phyloP scores from a whole-genome alignment of 768 basidiomycete species.

The Russula lepida region DNA sequence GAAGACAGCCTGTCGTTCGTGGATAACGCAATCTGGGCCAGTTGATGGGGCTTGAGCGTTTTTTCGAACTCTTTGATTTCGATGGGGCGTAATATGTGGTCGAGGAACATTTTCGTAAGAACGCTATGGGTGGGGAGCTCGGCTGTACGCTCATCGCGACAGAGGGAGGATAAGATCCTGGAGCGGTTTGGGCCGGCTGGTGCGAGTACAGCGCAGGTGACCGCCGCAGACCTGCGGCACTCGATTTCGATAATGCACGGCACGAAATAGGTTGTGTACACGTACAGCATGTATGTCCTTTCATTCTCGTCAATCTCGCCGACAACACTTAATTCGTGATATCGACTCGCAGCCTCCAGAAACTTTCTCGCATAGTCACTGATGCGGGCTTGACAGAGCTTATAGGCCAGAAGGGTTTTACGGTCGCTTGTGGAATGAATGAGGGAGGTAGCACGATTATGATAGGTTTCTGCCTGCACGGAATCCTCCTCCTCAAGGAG shows the following conservation, averaged over 20 bases:
- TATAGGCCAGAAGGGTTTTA: constrained; percentile 76
- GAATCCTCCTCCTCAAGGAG: constrained; percentile 95
- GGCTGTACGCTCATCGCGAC: constrained; percentile 83
- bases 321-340: constrained; percentile 91
- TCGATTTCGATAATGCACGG: constrained; percentile 5
- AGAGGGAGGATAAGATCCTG: constrained; percentile 83
- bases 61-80: constrained; percentile 88
- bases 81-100: constrained; percentile 84
- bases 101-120: constrained; percentile 96
- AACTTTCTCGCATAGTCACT: constrained; percentile 90
- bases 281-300: constrained; percentile 82
- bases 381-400: constrained; percentile 90
- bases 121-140: constrained; percentile 81
- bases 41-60: constrained; percentile 84
- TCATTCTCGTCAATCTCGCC: constrained; percentile 92
- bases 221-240: constrained; percentile 64
- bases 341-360: constrained; percentile 86
- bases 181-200: constrained; percentile 96
- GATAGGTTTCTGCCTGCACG: constrained; percentile 96
- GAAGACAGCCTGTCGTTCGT: constrained; percentile 75
- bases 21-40: constrained; percentile 83
- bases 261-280: constrained; percentile 9
- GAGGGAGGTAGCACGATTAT: constrained; percentile 89
- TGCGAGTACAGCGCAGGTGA: constrained; percentile 93
- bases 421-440: constrained; percentile 73